Evolutionary conservation across 83 land plant species (phyloP).

Genomic region (Picea engelmannii): DNA sequence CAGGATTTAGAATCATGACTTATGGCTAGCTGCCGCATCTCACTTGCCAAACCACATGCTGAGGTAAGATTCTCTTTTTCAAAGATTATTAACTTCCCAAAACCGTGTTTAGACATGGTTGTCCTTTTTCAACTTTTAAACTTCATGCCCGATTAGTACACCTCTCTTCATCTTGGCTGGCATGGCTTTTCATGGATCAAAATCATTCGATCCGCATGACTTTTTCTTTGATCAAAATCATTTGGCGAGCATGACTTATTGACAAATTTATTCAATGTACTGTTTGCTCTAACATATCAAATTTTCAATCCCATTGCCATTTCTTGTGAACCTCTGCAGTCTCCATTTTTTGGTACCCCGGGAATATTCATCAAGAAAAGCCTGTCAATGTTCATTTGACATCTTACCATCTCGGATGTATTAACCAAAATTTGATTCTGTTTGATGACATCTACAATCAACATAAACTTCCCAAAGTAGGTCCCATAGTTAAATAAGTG

Average conservation of each 20-base stretch:
- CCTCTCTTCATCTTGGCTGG: background rate
- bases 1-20: no score
- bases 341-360: background rate
- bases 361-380: background rate
- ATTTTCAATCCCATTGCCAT: no score
- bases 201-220: background rate
- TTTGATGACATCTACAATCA: background rate
- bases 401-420: background rate
- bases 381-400: background rate
- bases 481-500: background rate
- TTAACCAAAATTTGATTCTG: background rate
- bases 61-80: no score
- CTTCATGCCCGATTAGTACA: background rate
- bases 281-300: no score
- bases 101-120: no score
- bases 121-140: background rate
- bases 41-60: no score
- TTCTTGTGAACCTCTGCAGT: background rate
- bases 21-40: no score
- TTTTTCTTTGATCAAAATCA: no score
- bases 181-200: background rate
- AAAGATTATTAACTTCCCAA: no score
- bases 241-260: no score
- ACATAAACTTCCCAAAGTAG: background rate
- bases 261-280: no score